Percentiles rank a stretch among this genome's conserved stretches.
Conservation (phyloP, 2,329 filamentous ascomycete species). For the Colletotrichum graminicola region DNA sequence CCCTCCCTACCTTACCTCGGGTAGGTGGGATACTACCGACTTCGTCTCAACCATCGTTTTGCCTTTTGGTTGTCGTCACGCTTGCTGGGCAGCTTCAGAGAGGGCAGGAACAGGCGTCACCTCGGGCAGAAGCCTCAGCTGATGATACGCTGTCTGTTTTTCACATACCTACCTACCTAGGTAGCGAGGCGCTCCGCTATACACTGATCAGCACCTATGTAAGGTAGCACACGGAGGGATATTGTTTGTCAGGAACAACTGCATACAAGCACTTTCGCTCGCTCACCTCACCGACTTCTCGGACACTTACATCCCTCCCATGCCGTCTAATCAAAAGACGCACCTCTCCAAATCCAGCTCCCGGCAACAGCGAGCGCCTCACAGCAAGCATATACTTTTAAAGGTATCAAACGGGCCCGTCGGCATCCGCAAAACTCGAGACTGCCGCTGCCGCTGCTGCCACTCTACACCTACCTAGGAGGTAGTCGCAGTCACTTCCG, state of each 20-base stretch:
- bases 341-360: background rate
- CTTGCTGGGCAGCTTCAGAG: background rate
- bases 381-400: background rate
- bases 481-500: background rate
- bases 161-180: too few species aligned
- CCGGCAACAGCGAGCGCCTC: background rate
- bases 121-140: background rate
- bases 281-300: background rate
- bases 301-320: background rate
- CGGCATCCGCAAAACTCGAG: conserved; percentile 1
- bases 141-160: background rate
- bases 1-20: too few species aligned
- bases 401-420: background rate
- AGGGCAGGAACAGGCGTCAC: background rate
- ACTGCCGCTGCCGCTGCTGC: conserved; percentile 3
- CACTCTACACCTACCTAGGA: background rate
- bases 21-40: too few species aligned
- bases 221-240: background rate
- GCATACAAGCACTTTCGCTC: background rate
- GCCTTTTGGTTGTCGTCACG: conserved; percentile 34
- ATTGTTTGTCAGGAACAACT: background rate
- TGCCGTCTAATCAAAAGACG: background rate
- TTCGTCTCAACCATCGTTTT: conserved; percentile 11
- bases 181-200: background rate
- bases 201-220: background rate